These are phyloP conservation scores for Xylaria acuta DNA, from an alignment of 495 filamentous ascomycete species.

Conservation along the genomic window DNA sequence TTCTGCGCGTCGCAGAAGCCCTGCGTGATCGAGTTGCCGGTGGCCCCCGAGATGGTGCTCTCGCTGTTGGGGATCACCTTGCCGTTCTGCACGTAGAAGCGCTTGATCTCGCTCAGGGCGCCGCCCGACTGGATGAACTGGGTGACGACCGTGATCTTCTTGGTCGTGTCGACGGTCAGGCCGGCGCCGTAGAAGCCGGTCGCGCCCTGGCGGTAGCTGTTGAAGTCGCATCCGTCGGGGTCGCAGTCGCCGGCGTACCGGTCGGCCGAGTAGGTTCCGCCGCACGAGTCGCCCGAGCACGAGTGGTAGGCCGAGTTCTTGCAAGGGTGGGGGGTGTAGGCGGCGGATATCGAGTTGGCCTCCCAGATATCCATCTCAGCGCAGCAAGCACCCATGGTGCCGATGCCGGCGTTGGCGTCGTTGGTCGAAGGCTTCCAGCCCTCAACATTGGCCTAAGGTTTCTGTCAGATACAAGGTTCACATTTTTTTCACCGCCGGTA, in stretches of 20 bases:
- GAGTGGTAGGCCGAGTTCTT: slow-evolving; percentile 49
- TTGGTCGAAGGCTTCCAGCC: slow-evolving; percentile 62
- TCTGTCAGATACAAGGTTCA: slow-evolving; percentile 3
- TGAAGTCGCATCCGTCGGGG: slow-evolving; percentile 46
- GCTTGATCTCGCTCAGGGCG: slow-evolving; percentile 62
- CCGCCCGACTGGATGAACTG: slow-evolving; percentile 68
- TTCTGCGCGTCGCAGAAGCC: slow-evolving; percentile 57
- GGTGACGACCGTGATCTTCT: slow-evolving; percentile 70
- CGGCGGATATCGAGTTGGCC: slow-evolving; percentile 68
- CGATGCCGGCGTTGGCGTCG: slow-evolving; percentile 63
- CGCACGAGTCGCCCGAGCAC: slow-evolving; percentile 54
- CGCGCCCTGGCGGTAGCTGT: slow-evolving; percentile 66
- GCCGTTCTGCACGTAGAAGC: slow-evolving; percentile 71
- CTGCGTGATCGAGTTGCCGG: slow-evolving; percentile 53
- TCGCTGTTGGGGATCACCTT: slow-evolving; percentile 60
- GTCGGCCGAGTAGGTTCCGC: slow-evolving; percentile 54
- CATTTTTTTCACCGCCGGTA: slow-evolving; percentile 58
- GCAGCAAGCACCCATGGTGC: slow-evolving; percentile 68
- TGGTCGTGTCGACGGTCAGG: slow-evolving; percentile 61
- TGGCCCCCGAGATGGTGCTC: slow-evolving; percentile 54
- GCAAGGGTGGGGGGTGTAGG: slow-evolving; percentile 72
- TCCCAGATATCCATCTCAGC: slow-evolving; percentile 78
- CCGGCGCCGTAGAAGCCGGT: slow-evolving; percentile 63
- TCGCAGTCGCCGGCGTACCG: slow-evolving; percentile 63
- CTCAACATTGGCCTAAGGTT: slow-evolving; percentile 57